phyloP scores from a whole-genome alignment of 306 rosid genomes.

The Ammopiptanthus mongolicus region DNA sequence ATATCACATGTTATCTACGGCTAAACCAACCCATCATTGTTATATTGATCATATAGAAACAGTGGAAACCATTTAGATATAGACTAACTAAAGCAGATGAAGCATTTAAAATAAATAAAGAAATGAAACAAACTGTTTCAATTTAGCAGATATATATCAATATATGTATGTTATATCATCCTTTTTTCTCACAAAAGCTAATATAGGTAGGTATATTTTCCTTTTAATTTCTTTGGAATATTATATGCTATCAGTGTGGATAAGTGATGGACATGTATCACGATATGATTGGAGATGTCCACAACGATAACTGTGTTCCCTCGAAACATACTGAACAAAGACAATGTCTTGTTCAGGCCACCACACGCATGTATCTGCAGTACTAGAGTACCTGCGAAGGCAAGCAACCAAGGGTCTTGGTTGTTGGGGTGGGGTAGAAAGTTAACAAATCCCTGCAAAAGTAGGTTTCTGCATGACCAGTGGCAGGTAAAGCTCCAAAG shows the following conservation, averaged over 20 bases:
- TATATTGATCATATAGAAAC: not conserved
- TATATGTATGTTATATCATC: not conserved
- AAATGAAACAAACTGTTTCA: not conserved
- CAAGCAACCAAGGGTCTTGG: slow-evolving; percentile 15
- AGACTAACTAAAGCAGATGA: not conserved
- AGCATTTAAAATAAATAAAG: not conserved
- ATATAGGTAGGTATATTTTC: not conserved
- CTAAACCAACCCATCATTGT: not conserved
- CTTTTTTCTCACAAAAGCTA: not conserved
- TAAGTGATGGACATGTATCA: not conserved
- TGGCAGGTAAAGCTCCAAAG: slow-evolving; percentile 33
- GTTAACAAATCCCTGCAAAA: slow-evolving; percentile 27
- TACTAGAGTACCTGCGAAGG: not conserved
- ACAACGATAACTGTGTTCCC: slow-evolving; percentile 8
- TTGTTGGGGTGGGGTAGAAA: slow-evolving; percentile 33
- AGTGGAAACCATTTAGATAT: not conserved
- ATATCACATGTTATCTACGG: too few species aligned
- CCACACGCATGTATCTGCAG: slow-evolving; percentile 13
- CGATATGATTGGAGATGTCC: not conserved
- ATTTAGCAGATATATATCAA: not conserved
- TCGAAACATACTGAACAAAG: not conserved
- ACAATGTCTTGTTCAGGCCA: slow-evolving; percentile 25
- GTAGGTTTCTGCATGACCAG: slow-evolving; percentile 25
- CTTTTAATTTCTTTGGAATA: not conserved
- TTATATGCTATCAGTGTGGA: not conserved